These are phyloP conservation scores for Ustilaginoidea virens DNA, from an alignment of 2,329 filamentous ascomycete genomes.

Conservation along the genomic window DNA sequence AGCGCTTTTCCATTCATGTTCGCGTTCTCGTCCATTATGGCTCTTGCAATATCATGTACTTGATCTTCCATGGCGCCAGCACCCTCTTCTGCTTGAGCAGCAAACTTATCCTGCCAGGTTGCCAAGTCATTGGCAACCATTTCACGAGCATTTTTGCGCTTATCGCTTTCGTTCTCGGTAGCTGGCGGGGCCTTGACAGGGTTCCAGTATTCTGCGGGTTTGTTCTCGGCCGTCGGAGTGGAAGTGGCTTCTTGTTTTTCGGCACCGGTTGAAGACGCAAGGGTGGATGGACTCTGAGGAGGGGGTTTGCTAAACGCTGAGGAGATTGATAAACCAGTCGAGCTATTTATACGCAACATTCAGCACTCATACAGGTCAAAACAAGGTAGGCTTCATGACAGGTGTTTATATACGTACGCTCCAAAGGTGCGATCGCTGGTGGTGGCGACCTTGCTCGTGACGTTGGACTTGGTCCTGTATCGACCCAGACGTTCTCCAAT, in stretches of 20 bases:
- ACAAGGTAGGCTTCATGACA: too few species aligned
- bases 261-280: constrained; percentile 16
- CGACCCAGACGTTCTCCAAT: constrained; percentile 81
- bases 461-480: constrained; percentile 34
- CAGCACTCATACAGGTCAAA: not conserved
- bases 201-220: constrained; percentile 12
- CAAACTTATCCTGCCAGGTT: constrained; percentile 79
- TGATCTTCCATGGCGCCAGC: constrained; percentile 56
- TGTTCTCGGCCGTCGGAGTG: constrained; percentile 14
- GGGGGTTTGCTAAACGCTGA: constrained; percentile 21
- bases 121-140: constrained; percentile 65
- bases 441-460: constrained; percentile 7
- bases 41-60: constrained; percentile 39
- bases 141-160: constrained; percentile 43
- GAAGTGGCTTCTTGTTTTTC: constrained; percentile 7
- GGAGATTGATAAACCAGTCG: constrained; percentile 10
- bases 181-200: constrained; percentile 29
- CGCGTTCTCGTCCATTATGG: constrained; percentile 48
- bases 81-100: constrained; percentile 72
- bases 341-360: not conserved
- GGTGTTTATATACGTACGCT: too few species aligned
- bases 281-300: constrained; percentile 13
- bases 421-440: too few species aligned
- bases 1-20: constrained; percentile 49
- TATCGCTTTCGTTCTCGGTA: constrained; percentile 33